Conservation (phyloP, 2,329 filamentous ascomycete genomes). For the Coleophoma crateriformis region DNA sequence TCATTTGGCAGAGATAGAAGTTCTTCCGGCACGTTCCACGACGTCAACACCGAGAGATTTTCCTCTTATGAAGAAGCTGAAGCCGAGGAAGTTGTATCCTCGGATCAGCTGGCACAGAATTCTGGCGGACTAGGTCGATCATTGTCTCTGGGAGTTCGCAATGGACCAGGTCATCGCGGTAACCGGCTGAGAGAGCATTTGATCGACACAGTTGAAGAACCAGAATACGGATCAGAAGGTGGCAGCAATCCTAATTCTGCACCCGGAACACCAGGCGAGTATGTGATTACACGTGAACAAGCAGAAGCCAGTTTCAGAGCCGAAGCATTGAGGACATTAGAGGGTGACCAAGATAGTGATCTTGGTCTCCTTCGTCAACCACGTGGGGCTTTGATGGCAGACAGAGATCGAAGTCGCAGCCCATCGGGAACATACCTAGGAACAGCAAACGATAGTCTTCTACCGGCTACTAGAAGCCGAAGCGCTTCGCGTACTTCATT, state of each 20-base stretch:
- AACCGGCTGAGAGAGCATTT: not conserved
- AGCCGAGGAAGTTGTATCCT: not conserved
- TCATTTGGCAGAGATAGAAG: not conserved
- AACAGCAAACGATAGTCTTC: not conserved
- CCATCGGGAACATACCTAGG: not conserved
- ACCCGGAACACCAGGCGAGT: not conserved
- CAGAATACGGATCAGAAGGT: not conserved
- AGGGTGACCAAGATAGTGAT: not conserved
- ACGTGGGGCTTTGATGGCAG: not conserved
- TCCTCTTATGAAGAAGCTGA: not conserved
- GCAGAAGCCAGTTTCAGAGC: not conserved
- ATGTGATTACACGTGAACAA: not conserved
- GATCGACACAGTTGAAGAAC: not conserved
- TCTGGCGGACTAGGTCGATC: not conserved
- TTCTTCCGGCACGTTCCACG: not conserved
- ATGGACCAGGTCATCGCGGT: not conserved
- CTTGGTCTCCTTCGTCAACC: not conserved
- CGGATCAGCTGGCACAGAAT: not conserved
- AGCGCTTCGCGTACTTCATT: not conserved
- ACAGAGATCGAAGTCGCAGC: not conserved
- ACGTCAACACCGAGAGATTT: not conserved
- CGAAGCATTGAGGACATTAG: not conserved
- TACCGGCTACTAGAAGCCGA: not conserved
- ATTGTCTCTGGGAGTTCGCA: conserved; percentile 1
- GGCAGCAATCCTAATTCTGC: not conserved